Conservation (phyloP, 129 eudicot genomes). For the Ambrosia artemisiifolia region DNA sequence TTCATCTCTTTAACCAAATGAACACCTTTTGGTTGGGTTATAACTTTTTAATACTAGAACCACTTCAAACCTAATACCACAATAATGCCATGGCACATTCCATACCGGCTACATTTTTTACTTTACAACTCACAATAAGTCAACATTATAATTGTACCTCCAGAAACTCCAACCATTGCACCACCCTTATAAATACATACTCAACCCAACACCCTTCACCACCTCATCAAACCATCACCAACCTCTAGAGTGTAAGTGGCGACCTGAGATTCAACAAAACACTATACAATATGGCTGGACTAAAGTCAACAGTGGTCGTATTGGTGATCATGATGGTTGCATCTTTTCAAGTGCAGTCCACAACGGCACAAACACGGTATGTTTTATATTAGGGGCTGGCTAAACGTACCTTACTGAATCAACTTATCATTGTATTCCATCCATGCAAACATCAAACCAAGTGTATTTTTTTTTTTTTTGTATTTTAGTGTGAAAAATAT, state of each 20-base stretch:
- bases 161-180: neutral
- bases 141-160: neutral
- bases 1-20: too few species aligned
- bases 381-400: too few species aligned
- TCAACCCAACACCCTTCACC: neutral
- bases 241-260: neutral
- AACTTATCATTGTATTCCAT: too few species aligned
- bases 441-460: too few species aligned
- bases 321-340: slow-evolving; percentile 15
- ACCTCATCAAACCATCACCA: slow-evolving; percentile 9
- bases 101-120: slow-evolving; percentile 5
- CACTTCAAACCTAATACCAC: slow-evolving; percentile 23
- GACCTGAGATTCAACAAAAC: neutral
- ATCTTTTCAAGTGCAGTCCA: slow-evolving; percentile 4
- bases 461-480: too few species aligned
- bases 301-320: neutral
- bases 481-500: neutral
- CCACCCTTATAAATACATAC: slow-evolving; percentile 16
- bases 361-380: slow-evolving; percentile 1
- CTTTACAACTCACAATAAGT: slow-evolving; percentile 26
- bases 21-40: too few species aligned
- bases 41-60: neutral
- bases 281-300: slow-evolving; percentile 10
- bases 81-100: slow-evolving; percentile 8
- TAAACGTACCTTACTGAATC: too few species aligned